Evolutionary conservation across 768 basidiomycete genomes (phyloP).

Genomic region (Mrakia blollopis): DNA sequence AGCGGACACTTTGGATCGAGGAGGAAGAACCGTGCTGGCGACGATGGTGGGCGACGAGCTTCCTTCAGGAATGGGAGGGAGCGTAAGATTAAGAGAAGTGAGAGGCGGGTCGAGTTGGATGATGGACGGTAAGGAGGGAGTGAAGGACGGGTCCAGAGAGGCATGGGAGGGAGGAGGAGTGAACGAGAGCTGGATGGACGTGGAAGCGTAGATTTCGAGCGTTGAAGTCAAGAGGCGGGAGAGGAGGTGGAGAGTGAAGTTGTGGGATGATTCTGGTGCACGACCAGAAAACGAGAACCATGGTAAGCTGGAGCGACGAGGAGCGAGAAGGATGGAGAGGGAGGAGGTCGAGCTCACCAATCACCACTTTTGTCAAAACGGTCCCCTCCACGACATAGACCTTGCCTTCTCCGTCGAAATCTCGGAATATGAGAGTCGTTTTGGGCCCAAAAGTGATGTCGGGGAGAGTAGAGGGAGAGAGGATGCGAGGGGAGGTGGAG

Average conservation of each 20-base stretch:
- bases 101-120: conserved; percentile 27
- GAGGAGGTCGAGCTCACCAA: neutral
- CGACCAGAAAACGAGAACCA: neutral
- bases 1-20: neutral
- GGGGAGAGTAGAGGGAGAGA: conserved; percentile 11
- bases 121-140: conserved; percentile 19
- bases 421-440: conserved; percentile 8
- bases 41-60: neutral
- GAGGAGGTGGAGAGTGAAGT: conserved; percentile 4
- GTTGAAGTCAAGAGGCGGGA: conserved; percentile 17
- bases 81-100: conserved; percentile 15
- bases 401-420: conserved; percentile 21
- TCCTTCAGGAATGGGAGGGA: conserved; percentile 15
- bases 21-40: conserved; percentile 1
- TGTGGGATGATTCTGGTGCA: neutral
- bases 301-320: neutral
- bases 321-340: neutral
- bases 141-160: neutral
- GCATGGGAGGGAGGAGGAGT: neutral
- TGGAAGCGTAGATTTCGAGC: conserved; percentile 11
- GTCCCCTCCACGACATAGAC: neutral
- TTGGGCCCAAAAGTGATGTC: neutral
- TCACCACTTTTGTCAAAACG: conserved; percentile 2
- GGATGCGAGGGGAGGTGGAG: neutral
- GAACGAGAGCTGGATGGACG: conserved; percentile 26